phyloP scores from a whole-genome alignment of 768 basidiomycete species.

The Pholiota conissans region DNA sequence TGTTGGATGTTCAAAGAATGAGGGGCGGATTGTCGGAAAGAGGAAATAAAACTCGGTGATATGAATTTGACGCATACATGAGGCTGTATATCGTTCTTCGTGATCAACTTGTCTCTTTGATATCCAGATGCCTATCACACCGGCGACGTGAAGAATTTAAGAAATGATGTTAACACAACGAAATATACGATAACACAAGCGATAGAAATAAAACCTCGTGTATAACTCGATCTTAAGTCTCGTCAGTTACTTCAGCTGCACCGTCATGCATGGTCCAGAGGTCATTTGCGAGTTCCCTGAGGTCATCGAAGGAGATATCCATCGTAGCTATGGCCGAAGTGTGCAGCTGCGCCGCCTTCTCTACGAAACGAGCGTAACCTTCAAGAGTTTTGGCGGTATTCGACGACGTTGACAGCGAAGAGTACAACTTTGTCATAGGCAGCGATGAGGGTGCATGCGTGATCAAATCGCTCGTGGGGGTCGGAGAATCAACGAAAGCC shows the following conservation, averaged over 20 bases:
- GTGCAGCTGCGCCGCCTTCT: constrained; percentile 41
- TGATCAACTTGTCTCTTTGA: background rate
- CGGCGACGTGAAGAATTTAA: background rate
- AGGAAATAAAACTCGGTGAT: constrained; percentile 5
- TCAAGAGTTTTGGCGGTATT: constrained; percentile 43
- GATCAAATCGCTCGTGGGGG: background rate
- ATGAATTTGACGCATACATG: background rate
- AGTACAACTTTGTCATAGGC: constrained; percentile 26
- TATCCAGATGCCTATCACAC: background rate
- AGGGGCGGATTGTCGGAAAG: constrained; percentile 6
- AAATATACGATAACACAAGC: background rate
- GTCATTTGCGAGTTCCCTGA: constrained; percentile 54
- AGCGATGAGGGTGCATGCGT: background rate
- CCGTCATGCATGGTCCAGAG: constrained; percentile 62
- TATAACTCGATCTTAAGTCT: background rate
- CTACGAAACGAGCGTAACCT: constrained; percentile 52
- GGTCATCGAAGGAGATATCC: constrained; percentile 40
- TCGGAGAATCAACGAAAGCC: background rate
- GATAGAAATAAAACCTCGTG: background rate
- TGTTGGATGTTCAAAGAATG: background rate
- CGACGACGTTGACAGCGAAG: constrained; percentile 46
- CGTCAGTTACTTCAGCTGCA: constrained; percentile 20
- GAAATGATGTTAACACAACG: background rate
- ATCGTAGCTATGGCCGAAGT: constrained; percentile 26
- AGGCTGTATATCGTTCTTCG: background rate